Conservation (phyloP, 129 eudicot species). For the Flaveria bidentis region DNA sequence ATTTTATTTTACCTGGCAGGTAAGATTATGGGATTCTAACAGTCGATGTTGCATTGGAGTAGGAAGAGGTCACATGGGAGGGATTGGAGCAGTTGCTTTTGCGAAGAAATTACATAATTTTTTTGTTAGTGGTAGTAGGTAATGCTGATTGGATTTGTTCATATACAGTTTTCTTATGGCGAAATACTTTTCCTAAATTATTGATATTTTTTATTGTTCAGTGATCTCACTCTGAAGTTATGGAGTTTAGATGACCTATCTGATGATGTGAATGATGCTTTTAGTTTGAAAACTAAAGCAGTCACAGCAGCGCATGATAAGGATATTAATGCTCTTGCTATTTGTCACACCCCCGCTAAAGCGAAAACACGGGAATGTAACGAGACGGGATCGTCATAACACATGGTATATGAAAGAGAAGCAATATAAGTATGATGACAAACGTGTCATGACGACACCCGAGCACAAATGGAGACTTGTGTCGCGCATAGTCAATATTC, state of each 20-base stretch:
- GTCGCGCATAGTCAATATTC: no score
- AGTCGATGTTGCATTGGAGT: slow-evolving; percentile 62
- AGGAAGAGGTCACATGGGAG: slow-evolving; percentile 89
- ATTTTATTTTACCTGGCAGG: no score
- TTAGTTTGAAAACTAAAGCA: slow-evolving; percentile 73
- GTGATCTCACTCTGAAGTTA: slow-evolving; percentile 85
- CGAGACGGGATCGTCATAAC: no score
- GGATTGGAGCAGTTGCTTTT: slow-evolving; percentile 92
- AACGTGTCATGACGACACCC: no score
- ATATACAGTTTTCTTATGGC: not conserved
- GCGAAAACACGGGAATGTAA: no score
- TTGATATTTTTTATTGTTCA: slow-evolving; percentile 29
- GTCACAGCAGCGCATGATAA: slow-evolving; percentile 83
- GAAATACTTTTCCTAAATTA: not conserved
- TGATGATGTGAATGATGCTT: slow-evolving; percentile 44
- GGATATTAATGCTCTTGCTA: slow-evolving; percentile 84
- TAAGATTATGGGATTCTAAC: slow-evolving; percentile 82
- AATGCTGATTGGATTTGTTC: slow-evolving; percentile 14
- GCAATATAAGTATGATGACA: no score
- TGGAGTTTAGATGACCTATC: slow-evolving; percentile 75
- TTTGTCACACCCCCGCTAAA: no score
- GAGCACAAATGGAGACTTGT: no score
- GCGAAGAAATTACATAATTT: slow-evolving; percentile 66
- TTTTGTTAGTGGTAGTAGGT: slow-evolving; percentile 90
- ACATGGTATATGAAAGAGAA: no score